Evolutionary conservation across 2,329 filamentous ascomycete genomes (phyloP).

Genomic region (Ophiosphaerella herpotricha): DNA sequence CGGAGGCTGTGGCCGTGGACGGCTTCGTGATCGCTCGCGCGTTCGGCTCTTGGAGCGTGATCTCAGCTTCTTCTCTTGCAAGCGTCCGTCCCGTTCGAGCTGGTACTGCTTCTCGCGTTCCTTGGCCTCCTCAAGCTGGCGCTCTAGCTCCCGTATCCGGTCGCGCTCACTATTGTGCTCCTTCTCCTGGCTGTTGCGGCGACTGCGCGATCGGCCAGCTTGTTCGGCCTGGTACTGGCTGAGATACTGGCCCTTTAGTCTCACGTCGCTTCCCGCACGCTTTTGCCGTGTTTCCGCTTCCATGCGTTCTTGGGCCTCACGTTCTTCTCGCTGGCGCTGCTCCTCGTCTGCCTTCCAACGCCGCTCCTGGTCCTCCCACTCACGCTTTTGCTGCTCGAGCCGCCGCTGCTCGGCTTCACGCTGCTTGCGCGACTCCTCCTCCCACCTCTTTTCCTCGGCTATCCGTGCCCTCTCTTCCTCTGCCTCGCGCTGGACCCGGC

Average conservation of each 20-base stretch:
- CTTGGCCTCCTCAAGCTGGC: constrained; percentile 69
- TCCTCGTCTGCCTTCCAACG: constrained; percentile 80
- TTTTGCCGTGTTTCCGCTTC: constrained; percentile 68
- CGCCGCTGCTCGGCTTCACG: constrained; percentile 64
- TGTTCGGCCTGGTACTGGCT: constrained; percentile 84
- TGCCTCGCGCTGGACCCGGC: constrained; percentile 56
- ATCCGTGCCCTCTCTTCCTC: constrained; percentile 66
- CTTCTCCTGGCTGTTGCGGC: constrained; percentile 45
- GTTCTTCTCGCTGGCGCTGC: constrained; percentile 71
- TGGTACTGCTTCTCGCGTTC: constrained; percentile 70
- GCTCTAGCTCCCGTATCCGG: constrained; percentile 80
- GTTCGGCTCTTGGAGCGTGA: constrained; percentile 43
- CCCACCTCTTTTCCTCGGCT: constrained; percentile 70
- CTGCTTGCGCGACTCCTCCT: constrained; percentile 64
- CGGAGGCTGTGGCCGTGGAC: constrained; percentile 38
- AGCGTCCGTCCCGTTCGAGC: constrained; percentile 60
- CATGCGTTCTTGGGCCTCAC: constrained; percentile 69
- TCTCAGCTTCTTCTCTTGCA: constrained; percentile 46
- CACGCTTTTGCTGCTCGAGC: constrained; percentile 69
- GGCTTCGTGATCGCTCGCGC: constrained; percentile 42
- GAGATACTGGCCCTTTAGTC: constrained; percentile 80
- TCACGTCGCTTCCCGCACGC: constrained; percentile 65
- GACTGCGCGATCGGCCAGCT: constrained; percentile 42
- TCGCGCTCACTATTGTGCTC: constrained; percentile 62
- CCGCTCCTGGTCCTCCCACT: constrained; percentile 77